A percentile compares a stretch with the other conserved stretches of the same genome.
phyloP scores from a whole-genome alignment of 345 rosid genomes.

The Abelmoschus esculentus region DNA sequence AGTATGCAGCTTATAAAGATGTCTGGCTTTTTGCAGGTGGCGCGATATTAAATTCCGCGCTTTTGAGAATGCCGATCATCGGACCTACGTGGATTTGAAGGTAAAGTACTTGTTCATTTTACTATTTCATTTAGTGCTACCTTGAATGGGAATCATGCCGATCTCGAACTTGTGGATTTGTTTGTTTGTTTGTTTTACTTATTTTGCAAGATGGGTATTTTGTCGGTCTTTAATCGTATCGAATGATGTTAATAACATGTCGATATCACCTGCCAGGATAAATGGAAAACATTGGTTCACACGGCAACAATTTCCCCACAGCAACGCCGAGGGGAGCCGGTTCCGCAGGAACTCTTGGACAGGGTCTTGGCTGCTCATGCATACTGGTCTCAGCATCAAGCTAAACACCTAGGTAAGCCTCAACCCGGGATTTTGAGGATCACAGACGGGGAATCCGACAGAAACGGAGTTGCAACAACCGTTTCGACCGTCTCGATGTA shows the following conservation, averaged over 20 bases:
- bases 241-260: not conserved
- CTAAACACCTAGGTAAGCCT: conserved; percentile 59
- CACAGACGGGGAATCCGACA: conserved; percentile 19
- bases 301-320: conserved; percentile 84
- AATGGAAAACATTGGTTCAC: conserved; percentile 98
- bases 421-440: conserved; percentile 21
- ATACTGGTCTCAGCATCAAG: conserved; percentile 77
- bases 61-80: conserved; percentile 61
- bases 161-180: no score
- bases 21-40: conserved; percentile 50
- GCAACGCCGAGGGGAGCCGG: conserved; percentile 94
- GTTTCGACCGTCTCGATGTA: conserved; percentile 21
- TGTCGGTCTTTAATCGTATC: not conserved
- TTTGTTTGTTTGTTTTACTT: no score
- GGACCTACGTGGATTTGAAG: conserved; percentile 85
- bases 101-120: conserved; percentile 20
- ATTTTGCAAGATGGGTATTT: no score
- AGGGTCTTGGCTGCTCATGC: conserved; percentile 80
- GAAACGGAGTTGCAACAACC: conserved; percentile 20
- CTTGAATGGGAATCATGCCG: no score
- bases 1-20: not conserved
- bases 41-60: conserved; percentile 71
- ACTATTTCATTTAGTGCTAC: no score
- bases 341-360: conserved; percentile 86
- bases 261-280: conserved; percentile 50